Percentiles rank a stretch among this genome's conserved stretches.
phyloP scores from a whole-genome alignment of 257 asterid species.

The Thymus quinquecostatus region DNA sequence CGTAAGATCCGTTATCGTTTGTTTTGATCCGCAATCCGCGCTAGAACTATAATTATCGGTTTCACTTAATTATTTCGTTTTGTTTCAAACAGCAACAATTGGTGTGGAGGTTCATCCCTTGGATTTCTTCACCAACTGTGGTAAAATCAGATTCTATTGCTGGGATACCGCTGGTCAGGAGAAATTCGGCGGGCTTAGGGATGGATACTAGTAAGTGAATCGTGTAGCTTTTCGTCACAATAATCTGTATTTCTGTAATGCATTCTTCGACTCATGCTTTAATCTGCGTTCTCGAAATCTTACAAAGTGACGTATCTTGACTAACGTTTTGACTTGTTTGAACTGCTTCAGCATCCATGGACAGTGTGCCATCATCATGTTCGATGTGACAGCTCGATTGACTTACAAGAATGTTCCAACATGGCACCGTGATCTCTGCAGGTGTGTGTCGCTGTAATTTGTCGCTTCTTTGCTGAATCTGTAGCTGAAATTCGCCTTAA shows the following conservation, averaged over 20 bases:
- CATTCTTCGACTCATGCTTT: too few species aligned
- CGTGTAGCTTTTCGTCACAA: neutral
- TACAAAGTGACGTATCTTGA: neutral
- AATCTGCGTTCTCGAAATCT: too few species aligned
- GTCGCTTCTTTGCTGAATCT: neutral
- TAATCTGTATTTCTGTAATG: too few species aligned
- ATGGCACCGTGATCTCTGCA: conserved; percentile 85
- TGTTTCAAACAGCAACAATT: conserved; percentile 61
- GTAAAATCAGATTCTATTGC: conserved; percentile 73
- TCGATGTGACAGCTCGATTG: conserved; percentile 79
- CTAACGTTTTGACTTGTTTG: conserved; percentile 10
- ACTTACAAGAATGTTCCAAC: conserved; percentile 86
- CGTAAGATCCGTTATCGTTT: conserved; percentile 43
- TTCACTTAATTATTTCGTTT: neutral
- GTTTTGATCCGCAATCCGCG: neutral
- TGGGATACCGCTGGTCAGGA: conserved; percentile 91
- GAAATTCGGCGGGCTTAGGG: conserved; percentile 81
- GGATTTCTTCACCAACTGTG: conserved; percentile 82
- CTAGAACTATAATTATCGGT: too few species aligned
- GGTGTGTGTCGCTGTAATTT: conserved; percentile 40
- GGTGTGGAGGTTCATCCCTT: conserved; percentile 86
- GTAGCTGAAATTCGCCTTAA: neutral
- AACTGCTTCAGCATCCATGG: conserved; percentile 69
- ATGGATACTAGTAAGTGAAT: conserved; percentile 78
- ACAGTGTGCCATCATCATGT: conserved; percentile 84